phyloP scores from a whole-genome alignment of 2,329 filamentous ascomycete genomes.

The Calonectria montana region DNA sequence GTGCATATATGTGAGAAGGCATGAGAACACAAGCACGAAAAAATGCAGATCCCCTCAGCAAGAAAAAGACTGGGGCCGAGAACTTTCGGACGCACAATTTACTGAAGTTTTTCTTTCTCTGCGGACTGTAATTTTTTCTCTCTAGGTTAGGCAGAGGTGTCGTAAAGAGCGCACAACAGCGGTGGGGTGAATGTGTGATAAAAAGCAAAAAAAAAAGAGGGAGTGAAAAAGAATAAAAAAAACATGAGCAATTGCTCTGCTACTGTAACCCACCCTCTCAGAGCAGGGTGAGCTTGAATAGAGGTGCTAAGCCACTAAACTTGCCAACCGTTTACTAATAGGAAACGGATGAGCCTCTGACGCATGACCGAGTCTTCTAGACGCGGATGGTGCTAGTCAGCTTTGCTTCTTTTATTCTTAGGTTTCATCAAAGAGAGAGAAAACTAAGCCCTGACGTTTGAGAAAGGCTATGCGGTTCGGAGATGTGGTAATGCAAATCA shows the following conservation, averaged over 20 bases:
- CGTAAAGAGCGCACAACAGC: neutral
- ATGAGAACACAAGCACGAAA: neutral
- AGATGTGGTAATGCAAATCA: neutral
- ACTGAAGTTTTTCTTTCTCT: neutral
- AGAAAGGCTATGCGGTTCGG: neutral
- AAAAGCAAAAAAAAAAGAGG: neutral
- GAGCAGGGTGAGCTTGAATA: neutral
- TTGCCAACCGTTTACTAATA: neutral
- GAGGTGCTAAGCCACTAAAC: neutral
- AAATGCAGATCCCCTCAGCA: slow-evolving; percentile 19
- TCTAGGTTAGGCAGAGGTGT: neutral
- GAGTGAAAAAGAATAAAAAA: neutral
- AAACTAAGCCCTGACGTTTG: neutral
- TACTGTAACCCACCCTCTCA: neutral
- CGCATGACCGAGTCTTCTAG: neutral
- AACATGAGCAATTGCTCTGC: neutral
- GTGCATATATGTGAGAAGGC: neutral
- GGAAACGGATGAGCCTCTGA: neutral
- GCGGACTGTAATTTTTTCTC: neutral
- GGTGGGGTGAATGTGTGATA: neutral
- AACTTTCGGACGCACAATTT: slow-evolving; percentile 29
- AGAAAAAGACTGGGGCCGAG: slow-evolving; percentile 15
- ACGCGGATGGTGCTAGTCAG: neutral
- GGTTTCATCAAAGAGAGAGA: neutral
- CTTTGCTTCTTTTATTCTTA: neutral